Evolutionary conservation across 495 filamentous ascomycete genomes (phyloP).

Genomic region (Aspergillus asperescens): DNA sequence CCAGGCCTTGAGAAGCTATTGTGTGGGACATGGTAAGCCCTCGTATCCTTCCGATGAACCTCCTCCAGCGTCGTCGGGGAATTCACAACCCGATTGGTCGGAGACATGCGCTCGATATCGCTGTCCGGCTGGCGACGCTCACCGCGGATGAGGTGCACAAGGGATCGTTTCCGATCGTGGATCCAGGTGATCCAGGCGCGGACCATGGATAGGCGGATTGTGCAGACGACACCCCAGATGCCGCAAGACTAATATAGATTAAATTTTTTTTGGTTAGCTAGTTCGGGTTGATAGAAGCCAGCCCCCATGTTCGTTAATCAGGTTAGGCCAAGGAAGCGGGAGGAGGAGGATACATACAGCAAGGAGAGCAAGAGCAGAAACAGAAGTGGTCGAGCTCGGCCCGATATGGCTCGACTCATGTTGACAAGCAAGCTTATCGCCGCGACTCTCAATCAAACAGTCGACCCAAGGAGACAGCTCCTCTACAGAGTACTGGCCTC

Average conservation of each 20-base stretch:
- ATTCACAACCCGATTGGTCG: not conserved
- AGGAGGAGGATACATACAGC: constrained; percentile 1
- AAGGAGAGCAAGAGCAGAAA: not conserved
- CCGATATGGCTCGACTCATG: not conserved
- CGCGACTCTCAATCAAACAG: not conserved
- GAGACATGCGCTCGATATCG: not conserved
- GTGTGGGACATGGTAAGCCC: not conserved
- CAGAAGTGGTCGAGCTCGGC: not conserved
- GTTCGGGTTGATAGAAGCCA: too few species aligned
- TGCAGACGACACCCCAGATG: constrained; percentile 9
- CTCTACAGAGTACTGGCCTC: not conserved
- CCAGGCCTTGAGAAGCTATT: constrained; percentile 1
- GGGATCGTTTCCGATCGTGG: not conserved
- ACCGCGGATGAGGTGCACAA: not conserved
- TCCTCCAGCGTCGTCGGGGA: not conserved
- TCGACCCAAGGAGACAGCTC: constrained; percentile 2
- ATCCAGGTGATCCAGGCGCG: constrained; percentile 49
- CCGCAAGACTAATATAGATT: constrained; percentile 3
- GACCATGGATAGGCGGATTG: constrained; percentile 25
- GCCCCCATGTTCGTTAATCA: too few species aligned
- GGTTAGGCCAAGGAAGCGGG: not conserved
- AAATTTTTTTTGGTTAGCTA: too few species aligned
- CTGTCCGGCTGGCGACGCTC: not conserved
- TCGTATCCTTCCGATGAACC: not conserved
- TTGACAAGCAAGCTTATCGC: not conserved